These are phyloP conservation scores for Apiotrichum montevideense DNA, from an alignment of 1,284 basidiomycete species.

Conservation along the genomic window DNA sequence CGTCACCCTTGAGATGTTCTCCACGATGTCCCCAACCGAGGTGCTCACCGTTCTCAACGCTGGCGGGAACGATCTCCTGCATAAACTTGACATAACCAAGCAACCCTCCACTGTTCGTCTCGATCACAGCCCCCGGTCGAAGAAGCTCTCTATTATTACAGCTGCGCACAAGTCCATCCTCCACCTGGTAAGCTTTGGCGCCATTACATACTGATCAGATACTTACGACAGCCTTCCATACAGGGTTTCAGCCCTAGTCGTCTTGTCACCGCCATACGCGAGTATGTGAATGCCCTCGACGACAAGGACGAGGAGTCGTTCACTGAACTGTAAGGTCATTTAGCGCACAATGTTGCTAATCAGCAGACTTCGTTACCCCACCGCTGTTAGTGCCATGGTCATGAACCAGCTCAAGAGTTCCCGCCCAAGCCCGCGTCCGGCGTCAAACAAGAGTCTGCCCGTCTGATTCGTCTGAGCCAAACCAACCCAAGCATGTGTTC, in stretches of 20 bases:
- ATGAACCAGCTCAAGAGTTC: background rate
- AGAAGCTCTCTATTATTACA: conserved; percentile 8
- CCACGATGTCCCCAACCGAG: background rate
- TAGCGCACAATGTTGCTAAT: background rate
- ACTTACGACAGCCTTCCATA: background rate
- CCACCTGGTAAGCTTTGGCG: background rate
- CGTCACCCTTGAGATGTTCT: conserved; percentile 4
- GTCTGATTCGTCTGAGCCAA: too few species aligned
- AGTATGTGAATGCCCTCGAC: conserved; percentile 8
- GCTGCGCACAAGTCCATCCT: background rate
- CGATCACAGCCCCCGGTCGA: background rate
- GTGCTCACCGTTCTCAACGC: conserved; percentile 1
- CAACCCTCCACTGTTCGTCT: background rate
- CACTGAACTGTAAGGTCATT: conserved; percentile 2
- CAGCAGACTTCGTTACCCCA: conserved; percentile 6
- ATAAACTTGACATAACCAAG: background rate
- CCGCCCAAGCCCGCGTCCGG: too few species aligned
- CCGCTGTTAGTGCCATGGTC: conserved; percentile 5
- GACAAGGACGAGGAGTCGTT: conserved; percentile 9
- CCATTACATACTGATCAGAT: too few species aligned
- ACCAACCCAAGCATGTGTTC: too few species aligned
- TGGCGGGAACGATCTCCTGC: background rate
- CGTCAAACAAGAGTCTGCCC: too few species aligned
- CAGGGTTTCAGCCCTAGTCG: background rate
- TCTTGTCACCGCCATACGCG: conserved; percentile 1